A percentile compares a stretch with the other conserved stretches of the same genome.
These are phyloP conservation scores for Hortaea sp. DNA, from an alignment of 2,329 filamentous ascomycete genomes.

Conservation along the genomic window DNA sequence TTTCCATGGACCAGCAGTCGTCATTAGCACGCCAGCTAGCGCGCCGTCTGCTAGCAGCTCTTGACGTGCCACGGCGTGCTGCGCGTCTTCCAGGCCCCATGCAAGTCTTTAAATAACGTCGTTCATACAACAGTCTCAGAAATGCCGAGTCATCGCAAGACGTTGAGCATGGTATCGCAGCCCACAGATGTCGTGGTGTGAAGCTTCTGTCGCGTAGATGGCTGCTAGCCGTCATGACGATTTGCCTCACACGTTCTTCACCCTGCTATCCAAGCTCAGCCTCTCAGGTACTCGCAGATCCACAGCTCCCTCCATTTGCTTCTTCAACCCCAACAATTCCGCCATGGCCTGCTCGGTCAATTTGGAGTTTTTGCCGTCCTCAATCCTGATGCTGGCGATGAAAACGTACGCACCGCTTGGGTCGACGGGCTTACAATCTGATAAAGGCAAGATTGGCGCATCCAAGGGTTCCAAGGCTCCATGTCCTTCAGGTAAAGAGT, in stretches of 20 bases:
- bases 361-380: conserved; percentile 44
- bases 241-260: conserved; percentile 25
- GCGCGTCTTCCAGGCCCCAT: no score
- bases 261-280: conserved; percentile 49
- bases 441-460: conserved; percentile 28
- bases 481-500: conserved; percentile 28
- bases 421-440: conserved; percentile 43
- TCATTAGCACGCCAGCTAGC: no score
- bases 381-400: conserved; percentile 47
- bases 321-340: conserved; percentile 46
- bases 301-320: conserved; percentile 46
- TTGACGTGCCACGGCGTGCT: no score
- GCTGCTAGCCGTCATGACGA: no score
- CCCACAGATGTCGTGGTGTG: no score
- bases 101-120: no score
- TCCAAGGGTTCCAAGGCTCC: conserved; percentile 18
- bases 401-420: conserved; percentile 48
- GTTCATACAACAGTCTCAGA: no score
- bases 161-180: no score
- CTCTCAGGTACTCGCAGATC: conserved; percentile 49
- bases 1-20: no score
- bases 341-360: conserved; percentile 44
- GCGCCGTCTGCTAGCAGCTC: no score
- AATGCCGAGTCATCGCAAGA: no score
- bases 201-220: no score